These are phyloP conservation scores for Ophiosphaerella herpotricha DNA, from an alignment of 2,329 filamentous ascomycete genomes.

Conservation along the genomic window DNA sequence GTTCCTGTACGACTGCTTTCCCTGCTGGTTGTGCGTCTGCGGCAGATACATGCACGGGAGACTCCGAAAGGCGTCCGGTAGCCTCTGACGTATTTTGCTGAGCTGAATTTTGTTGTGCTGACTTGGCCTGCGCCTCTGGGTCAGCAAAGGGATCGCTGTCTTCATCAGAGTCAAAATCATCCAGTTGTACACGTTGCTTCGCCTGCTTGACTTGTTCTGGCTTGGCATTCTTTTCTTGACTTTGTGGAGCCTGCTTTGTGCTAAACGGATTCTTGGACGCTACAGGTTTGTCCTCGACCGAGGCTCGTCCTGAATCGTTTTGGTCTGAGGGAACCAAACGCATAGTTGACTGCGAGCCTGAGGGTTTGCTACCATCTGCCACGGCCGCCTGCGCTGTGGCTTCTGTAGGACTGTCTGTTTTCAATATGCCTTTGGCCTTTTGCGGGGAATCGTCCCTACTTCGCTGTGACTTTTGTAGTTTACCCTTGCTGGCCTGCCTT, in stretches of 20 bases:
- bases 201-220: constrained; percentile 63
- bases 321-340: constrained; percentile 41
- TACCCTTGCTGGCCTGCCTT: constrained; percentile 45
- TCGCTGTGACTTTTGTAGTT: constrained; percentile 43
- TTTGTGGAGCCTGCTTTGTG: constrained; percentile 42
- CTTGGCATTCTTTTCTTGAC: constrained; percentile 51
- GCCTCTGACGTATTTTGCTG: constrained; percentile 25
- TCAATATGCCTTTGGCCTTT: constrained; percentile 38
- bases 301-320: constrained; percentile 14
- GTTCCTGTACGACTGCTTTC: constrained; percentile 17
- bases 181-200: constrained; percentile 67
- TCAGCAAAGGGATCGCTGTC: constrained; percentile 52
- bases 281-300: constrained; percentile 26
- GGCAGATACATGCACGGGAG: constrained; percentile 69
- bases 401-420: constrained; percentile 39
- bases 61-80: constrained; percentile 61
- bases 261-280: constrained; percentile 38
- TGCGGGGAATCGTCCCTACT: constrained; percentile 37
- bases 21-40: constrained; percentile 50
- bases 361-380: constrained; percentile 18
- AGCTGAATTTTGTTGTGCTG: constrained; percentile 17
- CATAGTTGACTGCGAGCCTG: constrained; percentile 36
- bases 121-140: constrained; percentile 41
- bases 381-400: constrained; percentile 15
- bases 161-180: constrained; percentile 68